Evolutionary conservation across 2,329 filamentous ascomycete species (phyloP), one percentile per base, ranked within the genome.

Genomic region (Penicillium frequentans): DNA sequence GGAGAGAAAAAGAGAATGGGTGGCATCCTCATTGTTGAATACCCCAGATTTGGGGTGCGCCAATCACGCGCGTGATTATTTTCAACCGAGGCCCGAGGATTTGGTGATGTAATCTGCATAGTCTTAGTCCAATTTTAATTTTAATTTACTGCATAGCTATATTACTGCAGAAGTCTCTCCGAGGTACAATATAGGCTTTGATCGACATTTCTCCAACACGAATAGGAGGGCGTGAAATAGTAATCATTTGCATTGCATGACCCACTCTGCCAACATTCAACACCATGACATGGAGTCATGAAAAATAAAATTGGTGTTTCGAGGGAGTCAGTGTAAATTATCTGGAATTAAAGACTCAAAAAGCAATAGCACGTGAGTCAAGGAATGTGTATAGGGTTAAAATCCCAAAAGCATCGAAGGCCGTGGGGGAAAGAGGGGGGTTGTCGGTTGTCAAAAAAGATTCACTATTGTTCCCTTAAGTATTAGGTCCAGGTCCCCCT

Each of bases 31-130:
- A 19, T 39, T 49, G 27, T 27, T 45, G 33, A 45, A n/a, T 55
- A 50, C 54, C 49, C 54, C 54, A 21, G 54, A 51, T 51, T 52
- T 19, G 11, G 19, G 37, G 24, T 16, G 7, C 23, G 45, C 45
- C 45, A 45, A 55, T 55, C 37, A 55, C 37, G 24, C 39, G 23
- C 53, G n/a, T 50, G 35, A 26, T 55, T n/a, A 52, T 53, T 53
- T 37, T 46, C 27, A 37, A 37, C 55, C 50, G 51, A 52, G 55
- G 55, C 39, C 46, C 46, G 35, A 52, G 49, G 39, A 45, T 26
- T 49, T 23, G 24, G 35, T 43, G 49, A 42, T 14, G 49, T 42
- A 39, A 29, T 29, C 27, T 3, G 4, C 27, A 29, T 10, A 5
- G 27, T 29, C 27, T 29, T 29, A 29, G 27, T 29, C 27, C 27